Conservation (phyloP, 176 grass and related monocot genomes). For the Hordeum marinum region DNA sequence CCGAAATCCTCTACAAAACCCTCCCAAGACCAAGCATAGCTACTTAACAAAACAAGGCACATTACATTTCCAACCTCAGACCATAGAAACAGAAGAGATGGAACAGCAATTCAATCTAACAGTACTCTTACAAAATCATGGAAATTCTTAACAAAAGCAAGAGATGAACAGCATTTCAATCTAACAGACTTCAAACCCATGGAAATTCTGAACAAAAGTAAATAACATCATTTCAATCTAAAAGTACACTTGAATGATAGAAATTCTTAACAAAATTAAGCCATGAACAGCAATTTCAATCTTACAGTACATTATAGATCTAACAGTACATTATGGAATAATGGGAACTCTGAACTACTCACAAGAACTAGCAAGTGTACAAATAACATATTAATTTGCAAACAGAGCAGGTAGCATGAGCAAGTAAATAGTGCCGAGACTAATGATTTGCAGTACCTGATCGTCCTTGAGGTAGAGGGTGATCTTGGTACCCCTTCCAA, state of each 20-base stretch:
- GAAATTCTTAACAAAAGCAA: no score
- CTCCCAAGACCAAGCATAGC: background rate
- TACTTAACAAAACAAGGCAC: background rate
- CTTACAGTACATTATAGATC: no score
- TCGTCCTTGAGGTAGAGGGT: constrained; percentile 96
- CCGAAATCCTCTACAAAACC: background rate
- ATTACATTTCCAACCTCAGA: background rate
- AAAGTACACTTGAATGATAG: no score
- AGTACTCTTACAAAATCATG: no score
- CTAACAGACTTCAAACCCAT: no score
- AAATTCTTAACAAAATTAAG: no score
- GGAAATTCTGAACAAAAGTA: no score
- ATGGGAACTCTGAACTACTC: background rate
- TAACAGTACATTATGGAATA: no score
- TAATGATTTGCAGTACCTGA: constrained; percentile 46
- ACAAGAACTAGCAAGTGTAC: background rate
- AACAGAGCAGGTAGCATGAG: background rate
- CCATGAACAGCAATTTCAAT: background rate
- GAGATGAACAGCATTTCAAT: no score
- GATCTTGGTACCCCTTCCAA: constrained; percentile 93
- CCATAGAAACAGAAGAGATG: background rate
- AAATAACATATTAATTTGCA: background rate
- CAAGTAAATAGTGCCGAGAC: background rate
- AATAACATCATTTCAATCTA: no score
- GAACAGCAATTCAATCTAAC: no score